These are phyloP conservation scores for Ophiostoma pallidulum DNA, from an alignment of 2,329 filamentous ascomycete genomes.

Conservation along the genomic window DNA sequence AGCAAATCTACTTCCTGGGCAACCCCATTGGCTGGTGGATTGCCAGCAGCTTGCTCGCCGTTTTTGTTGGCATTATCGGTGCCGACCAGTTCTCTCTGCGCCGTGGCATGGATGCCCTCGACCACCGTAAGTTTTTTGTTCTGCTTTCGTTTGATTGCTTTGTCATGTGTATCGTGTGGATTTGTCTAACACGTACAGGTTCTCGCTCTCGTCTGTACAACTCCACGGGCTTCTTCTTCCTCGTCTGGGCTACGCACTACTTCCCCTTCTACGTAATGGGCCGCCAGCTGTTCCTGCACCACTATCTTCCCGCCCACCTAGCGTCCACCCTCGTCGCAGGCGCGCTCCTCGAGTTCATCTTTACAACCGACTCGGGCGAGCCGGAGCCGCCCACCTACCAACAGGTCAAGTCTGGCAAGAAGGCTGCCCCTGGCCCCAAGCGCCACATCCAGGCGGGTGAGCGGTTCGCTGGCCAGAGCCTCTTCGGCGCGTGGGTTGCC, in stretches of 20 bases:
- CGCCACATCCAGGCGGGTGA: constrained; percentile 71
- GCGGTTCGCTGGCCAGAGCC: constrained; percentile 68
- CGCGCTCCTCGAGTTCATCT: constrained; percentile 88
- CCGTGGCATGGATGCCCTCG: constrained; percentile 85
- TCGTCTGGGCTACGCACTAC: constrained; percentile 96
- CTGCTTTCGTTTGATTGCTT: not conserved
- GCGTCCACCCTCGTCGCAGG: constrained; percentile 85
- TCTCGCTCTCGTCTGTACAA: constrained; percentile 93
- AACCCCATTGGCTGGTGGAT: constrained; percentile 98
- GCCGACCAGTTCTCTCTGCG: constrained; percentile 91
- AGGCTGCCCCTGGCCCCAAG: constrained; percentile 32
- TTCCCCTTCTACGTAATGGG: constrained; percentile 98
- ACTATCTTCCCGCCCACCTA: constrained; percentile 91
- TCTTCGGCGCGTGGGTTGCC: constrained; percentile 72
- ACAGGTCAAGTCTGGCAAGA: constrained; percentile 36
- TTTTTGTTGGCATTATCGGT: constrained; percentile 83
- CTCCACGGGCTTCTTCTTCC: constrained; percentile 97
- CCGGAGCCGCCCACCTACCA: constrained; percentile 44
- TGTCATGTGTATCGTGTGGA: not conserved
- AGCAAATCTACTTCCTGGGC: constrained; percentile 97
- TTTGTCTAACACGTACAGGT: constrained; percentile 36
- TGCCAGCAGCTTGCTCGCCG: constrained; percentile 79
- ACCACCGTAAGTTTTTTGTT: constrained; percentile 64
- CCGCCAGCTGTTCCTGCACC: constrained; percentile 93
- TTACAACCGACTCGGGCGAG: constrained; percentile 67